Evolutionary conservation across 139 green algal species (phyloP), one percentile per base, ranked within the genome.

Genomic region (Medakamo hakoo): DNA sequence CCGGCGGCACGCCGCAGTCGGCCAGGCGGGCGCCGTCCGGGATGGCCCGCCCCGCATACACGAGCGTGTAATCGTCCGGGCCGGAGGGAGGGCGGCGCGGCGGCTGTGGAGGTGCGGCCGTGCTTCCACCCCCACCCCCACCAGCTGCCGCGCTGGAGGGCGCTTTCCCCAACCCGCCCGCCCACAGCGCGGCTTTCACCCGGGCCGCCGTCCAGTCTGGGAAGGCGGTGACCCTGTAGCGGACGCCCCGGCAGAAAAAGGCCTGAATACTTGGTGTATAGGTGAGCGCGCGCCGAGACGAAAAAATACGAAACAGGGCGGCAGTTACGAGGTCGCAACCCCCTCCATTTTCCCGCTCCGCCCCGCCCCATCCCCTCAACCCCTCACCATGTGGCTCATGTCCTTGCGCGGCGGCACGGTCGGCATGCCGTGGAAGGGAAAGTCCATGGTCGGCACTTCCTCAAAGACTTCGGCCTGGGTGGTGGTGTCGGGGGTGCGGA

Each of bases 371-470:
- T 30, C 57, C 27, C 30, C 57, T 9, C 18, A 21, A 14, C 4
- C n/a, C 2, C 66, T 2, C 64, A 84, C 82, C 71, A 95, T 77
- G 76, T 94, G 85, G 27, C 78, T 70, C 63, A 84, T 82, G 69
- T 96, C 83, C 68, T 89, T 96, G 24, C 84, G 77, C 0, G 84
- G 86, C 9, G 87, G 88, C 4, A 96, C 84, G 4, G 88, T 95
- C 26, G 88, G 86, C 59, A 96, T 93, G 63, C 87, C 89, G 64
- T 95, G 86, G 32, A 94, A 95, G 4, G 77, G 76, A 32, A 85
- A 78, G 21, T 95, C 88, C 84, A 94, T 94, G 23, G 86, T 95
- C 19, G 87, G 78, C 28, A 95, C 87, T 74, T 96, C 89, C 48
- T 96, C 88, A 71, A 95, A 96, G 24, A 94, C 88, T 62, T 88